Conservation (phyloP, 2,329 filamentous ascomycete species). For the Aspergillus sp. region DNA sequence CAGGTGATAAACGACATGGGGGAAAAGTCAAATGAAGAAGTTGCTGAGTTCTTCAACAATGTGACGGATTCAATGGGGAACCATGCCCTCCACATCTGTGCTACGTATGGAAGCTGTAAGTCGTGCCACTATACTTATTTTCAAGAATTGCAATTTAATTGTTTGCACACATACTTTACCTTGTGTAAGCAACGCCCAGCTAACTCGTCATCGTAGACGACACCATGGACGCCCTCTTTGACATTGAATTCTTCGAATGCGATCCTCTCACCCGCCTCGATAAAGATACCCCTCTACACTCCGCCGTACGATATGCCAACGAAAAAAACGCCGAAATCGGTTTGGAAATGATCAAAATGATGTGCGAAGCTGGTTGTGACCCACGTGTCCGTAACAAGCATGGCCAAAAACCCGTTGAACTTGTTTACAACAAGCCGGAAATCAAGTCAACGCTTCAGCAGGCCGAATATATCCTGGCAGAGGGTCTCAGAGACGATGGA, state of each 20-base stretch:
- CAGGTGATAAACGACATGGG: constrained; percentile 64
- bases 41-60: constrained; percentile 75
- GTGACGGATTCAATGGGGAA: constrained; percentile 83
- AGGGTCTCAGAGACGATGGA: constrained; percentile 35
- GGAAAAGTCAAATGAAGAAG: constrained; percentile 55
- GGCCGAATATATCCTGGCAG: constrained; percentile 44
- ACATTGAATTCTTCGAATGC: constrained; percentile 46
- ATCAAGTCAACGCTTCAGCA: constrained; percentile 39
- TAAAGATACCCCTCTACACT: constrained; percentile 43
- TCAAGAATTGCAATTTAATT: no score
- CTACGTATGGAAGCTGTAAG: constrained; percentile 78
- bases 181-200: background rate
- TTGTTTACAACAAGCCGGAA: constrained; percentile 40
- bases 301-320: constrained; percentile 42
- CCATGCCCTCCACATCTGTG: constrained; percentile 84
- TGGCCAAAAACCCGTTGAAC: constrained; percentile 41
- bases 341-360: constrained; percentile 44
- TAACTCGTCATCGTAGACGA: constrained; percentile 30
- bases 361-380: constrained; percentile 46
- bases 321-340: constrained; percentile 41
- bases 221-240: constrained; percentile 43
- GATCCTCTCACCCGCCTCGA: constrained; percentile 44
- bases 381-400: constrained; percentile 45
- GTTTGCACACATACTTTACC: no score
- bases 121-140: constrained; percentile 10